A percentile compares a stretch with the other conserved stretches of the same genome.
Evolutionary conservation across 2,329 filamentous ascomycete species (phyloP).

Genomic region (Diaporthe eres): DNA sequence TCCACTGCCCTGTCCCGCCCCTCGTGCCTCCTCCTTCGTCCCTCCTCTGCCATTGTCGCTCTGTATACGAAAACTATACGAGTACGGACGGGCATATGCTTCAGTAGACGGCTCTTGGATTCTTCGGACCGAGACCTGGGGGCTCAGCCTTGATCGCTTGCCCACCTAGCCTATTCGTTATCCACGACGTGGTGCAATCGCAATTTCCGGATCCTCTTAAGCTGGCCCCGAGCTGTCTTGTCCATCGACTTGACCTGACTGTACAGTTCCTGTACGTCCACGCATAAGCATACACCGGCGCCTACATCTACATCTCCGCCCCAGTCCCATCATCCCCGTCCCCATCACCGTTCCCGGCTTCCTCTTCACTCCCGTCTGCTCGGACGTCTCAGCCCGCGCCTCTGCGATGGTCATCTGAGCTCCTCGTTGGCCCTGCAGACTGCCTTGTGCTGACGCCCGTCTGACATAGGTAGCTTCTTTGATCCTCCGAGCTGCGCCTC

Average conservation of each 20-base stretch:
- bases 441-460: slow-evolving; percentile 36
- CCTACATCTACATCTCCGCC: background rate
- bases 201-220: slow-evolving; percentile 29
- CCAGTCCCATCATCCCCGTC: background rate
- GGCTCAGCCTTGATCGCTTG: slow-evolving; percentile 18
- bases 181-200: slow-evolving; percentile 20
- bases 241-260: background rate
- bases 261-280: slow-evolving; percentile 10
- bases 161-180: slow-evolving; percentile 1
- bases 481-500: slow-evolving; percentile 29
- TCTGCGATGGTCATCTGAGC: slow-evolving; percentile 7
- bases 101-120: background rate
- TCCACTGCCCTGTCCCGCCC: slow-evolving; percentile 9
- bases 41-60: background rate
- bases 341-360: background rate
- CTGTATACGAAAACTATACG: slow-evolving; percentile 12
- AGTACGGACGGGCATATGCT: slow-evolving; percentile 19
- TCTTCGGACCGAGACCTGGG: background rate
- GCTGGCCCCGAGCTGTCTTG: slow-evolving; percentile 5
- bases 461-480: slow-evolving; percentile 25
- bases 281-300: slow-evolving; percentile 9
- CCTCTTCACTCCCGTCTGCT: slow-evolving; percentile 9
- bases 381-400: background rate
- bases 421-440: background rate
- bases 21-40: slow-evolving; percentile 6